Percentiles rank a stretch among this genome's conserved stretches.
phyloP scores from a whole-genome alignment of 176 grass and related monocot species.

The Eleusine coracana region DNA sequence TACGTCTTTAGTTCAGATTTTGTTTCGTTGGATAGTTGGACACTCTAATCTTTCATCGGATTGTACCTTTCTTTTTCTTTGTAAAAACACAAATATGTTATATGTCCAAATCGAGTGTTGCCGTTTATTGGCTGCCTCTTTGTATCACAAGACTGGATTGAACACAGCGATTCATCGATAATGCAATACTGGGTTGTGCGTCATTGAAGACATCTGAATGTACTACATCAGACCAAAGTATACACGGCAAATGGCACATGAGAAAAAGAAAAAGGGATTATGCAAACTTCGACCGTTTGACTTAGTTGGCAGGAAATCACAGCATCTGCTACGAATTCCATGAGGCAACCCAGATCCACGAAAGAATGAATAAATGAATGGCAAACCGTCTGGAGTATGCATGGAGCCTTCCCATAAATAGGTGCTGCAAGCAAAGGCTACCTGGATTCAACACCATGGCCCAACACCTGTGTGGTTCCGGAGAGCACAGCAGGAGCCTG shows the following conservation, averaged over 20 bases:
- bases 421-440: constrained; percentile 24
- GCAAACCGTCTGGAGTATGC: not conserved
- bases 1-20: too few species aligned
- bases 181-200: not conserved
- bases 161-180: not conserved
- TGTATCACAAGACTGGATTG: too few species aligned
- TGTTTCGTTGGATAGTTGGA: too few species aligned
- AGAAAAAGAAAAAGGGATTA: not conserved
- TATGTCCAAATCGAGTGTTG: too few species aligned
- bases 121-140: too few species aligned
- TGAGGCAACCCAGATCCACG: too few species aligned
- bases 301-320: not conserved
- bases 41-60: too few species aligned
- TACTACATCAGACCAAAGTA: not conserved
- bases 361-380: not conserved
- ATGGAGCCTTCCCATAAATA: constrained; percentile 39
- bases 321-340: not conserved
- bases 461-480: constrained; percentile 27
- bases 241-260: not conserved
- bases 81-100: too few species aligned
- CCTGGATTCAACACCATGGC: not conserved
- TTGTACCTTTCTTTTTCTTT: too few species aligned
- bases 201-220: not conserved
- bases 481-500: constrained; percentile 1
- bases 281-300: not conserved